Percentiles rank a stretch among this genome's conserved stretches.
phyloP scores from a whole-genome alignment of 1,284 basidiomycete species.

The Trichosporon sp. region DNA sequence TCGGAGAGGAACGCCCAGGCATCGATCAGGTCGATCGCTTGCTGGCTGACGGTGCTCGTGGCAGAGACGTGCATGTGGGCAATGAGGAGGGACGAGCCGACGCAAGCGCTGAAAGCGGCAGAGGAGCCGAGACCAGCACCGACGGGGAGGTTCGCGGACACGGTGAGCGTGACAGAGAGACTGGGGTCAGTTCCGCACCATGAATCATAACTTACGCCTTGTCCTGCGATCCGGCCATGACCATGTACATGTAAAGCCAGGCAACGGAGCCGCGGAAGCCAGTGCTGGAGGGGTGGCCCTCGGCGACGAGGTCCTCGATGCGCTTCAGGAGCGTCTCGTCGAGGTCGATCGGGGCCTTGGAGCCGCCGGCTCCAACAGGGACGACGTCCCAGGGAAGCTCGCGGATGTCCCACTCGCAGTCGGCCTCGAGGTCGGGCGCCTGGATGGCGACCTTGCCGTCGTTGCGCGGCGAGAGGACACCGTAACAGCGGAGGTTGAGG shows the following conservation, averaged over 20 bases:
- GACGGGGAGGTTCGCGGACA: conserved; percentile 93
- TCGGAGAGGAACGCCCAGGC: conserved; percentile 92
- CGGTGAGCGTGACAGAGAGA: conserved; percentile 67
- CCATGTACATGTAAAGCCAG: conserved; percentile 95
- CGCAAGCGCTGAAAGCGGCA: conserved; percentile 88
- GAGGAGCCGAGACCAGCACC: conserved; percentile 98
- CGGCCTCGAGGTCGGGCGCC: conserved; percentile 80
- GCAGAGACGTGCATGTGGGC: conserved; percentile 44
- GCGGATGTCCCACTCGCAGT: conserved; percentile 76
- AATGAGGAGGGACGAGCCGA: conserved; percentile 74
- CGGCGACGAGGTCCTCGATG: conserved; percentile 58
- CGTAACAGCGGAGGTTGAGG: conserved; percentile 93
- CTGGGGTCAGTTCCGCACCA: conserved; percentile 30
- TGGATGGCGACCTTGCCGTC: conserved; percentile 76
- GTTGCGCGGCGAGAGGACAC: conserved; percentile 71
- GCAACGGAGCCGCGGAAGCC: conserved; percentile 73
- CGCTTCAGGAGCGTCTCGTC: conserved; percentile 72
- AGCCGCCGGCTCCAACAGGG: conserved; percentile 60
- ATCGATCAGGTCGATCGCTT: conserved; percentile 79
- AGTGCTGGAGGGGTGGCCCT: conserved; percentile 39
- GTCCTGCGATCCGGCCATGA: conserved; percentile 62
- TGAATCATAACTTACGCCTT: conserved; percentile 61
- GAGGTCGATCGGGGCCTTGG: conserved; percentile 66
- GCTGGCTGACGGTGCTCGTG: conserved; percentile 64
- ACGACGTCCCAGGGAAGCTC: conserved; percentile 82